Evolutionary conservation across 2,329 filamentous ascomycete genomes (phyloP), one percentile per base, ranked within the genome.

Genomic region (Gaeumannomyces sp.): DNA sequence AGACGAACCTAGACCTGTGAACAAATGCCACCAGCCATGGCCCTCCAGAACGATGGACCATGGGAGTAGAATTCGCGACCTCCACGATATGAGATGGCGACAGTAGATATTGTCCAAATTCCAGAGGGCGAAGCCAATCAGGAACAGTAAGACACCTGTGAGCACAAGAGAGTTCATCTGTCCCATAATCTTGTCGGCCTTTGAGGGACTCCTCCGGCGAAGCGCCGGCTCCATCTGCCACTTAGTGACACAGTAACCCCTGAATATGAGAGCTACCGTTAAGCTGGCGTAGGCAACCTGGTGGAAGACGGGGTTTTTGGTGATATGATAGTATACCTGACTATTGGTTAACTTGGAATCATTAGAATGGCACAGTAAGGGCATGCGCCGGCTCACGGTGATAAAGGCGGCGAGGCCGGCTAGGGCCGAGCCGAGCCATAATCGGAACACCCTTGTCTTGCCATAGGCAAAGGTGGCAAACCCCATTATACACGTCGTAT

Each of bases 241-340:
- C 69, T 83, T 80, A 89, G 94, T 94, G 31, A 91, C 85, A 73
- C 87, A 92, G 80, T 93, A 88, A 70, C 87, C 89, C 45, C 90
- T 86, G 64, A 90, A 79, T 29, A 95, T 81, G 28, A 94, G 86
- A 58, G 87, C 80, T 6, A 83, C 82, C 0, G 91, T 95, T 59
- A 96, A 78, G 4, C 89, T 72, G 1, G 87, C 90, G 70, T 93
- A 96, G 5, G 89, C 89, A 67, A 86, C 88, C 73, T 96, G 91
- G 76, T 96, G 92, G 75, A 96, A 96, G 1, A 85, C 80, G 0
- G 92, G 91, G 68, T 96, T 88, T 73, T 93, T 91, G 22, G 93
- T 86, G 67, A 91, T 86, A 72, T 93, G 90, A 76, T 96, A 96
- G 75, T 65, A 65, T 16, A 67, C 58, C 65, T 68, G n/a, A 6